A percentile compares a stretch with the other conserved stretches of the same genome.
phyloP scores from a whole-genome alignment of 768 basidiomycete genomes.

The Mycena amicta region DNA sequence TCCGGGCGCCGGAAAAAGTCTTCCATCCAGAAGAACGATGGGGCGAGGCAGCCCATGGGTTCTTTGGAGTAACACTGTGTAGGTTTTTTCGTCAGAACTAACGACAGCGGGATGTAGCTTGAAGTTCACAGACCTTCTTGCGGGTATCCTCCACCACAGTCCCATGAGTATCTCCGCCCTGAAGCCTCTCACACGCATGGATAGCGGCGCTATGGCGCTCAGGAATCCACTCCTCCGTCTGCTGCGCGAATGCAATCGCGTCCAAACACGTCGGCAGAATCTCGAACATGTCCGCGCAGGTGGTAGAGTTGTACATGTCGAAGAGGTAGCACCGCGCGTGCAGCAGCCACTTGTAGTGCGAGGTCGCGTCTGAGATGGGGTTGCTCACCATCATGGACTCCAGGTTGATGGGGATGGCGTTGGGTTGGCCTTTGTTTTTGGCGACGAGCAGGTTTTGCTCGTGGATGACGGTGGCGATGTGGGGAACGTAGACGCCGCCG shows the following conservation, averaged over 20 bases:
- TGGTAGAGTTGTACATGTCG: conserved; percentile 33
- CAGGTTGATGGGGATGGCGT: conserved; percentile 31
- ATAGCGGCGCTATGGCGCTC: conserved; percentile 15
- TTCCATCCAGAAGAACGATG: conserved; percentile 22
- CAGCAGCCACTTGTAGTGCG: conserved; percentile 33
- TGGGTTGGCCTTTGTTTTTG: conserved; percentile 19
- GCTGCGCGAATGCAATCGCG: conserved; percentile 22
- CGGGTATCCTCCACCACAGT: conserved; percentile 23
- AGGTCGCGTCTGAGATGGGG: conserved; percentile 28
- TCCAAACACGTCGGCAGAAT: conserved; percentile 30
- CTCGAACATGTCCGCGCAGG: conserved; percentile 27
- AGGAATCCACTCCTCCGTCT: conserved; percentile 6
- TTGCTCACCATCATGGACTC: conserved; percentile 37
- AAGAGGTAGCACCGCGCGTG: conserved; percentile 29
- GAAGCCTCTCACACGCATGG: conserved; percentile 7
- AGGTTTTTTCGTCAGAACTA: background rate
- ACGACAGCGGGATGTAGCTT: background rate
- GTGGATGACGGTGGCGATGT: conserved; percentile 39
- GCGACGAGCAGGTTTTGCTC: conserved; percentile 32
- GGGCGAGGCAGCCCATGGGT: conserved; percentile 5
- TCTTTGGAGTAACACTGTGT: conserved; percentile 8
- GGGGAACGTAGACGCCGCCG: conserved; percentile 37
- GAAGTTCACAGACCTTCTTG: conserved; percentile 16
- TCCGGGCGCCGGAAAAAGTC: conserved; percentile 21
- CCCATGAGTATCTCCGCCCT: conserved; percentile 18